Conservation (phyloP, 257 asterid species). For the Penstemon eatonii region DNA sequence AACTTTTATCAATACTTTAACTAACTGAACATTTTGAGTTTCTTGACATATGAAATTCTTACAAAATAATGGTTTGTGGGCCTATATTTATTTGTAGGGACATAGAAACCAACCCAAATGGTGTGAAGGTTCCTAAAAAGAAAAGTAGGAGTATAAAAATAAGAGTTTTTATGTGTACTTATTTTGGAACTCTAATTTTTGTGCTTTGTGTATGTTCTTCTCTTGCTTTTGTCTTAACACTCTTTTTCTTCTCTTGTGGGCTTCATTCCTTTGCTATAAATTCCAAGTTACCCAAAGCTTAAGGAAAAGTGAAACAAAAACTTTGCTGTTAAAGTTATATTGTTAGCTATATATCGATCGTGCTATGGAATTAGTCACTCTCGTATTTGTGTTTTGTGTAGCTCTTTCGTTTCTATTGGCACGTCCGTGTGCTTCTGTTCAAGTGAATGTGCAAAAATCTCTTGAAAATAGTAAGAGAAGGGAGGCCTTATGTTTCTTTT, state of each 20-base stretch:
- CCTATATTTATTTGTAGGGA: slow-evolving; percentile 38
- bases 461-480: slow-evolving; percentile 35
- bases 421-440: slow-evolving; percentile 35
- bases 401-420: slow-evolving; percentile 36
- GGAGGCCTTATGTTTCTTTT: not conserved
- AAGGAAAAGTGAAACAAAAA: slow-evolving; percentile 1
- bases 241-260: slow-evolving; percentile 4
- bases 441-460: slow-evolving; percentile 25
- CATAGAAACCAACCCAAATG: slow-evolving; percentile 41
- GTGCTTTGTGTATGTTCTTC: slow-evolving; percentile 69
- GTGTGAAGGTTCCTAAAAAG: slow-evolving; percentile 60
- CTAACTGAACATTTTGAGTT: slow-evolving; percentile 25
- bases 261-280: slow-evolving; percentile 40
- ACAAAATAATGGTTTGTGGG: slow-evolving; percentile 23
- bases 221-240: slow-evolving; percentile 23
- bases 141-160: slow-evolving; percentile 36
- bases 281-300: slow-evolving; percentile 27
- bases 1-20: slow-evolving; percentile 23
- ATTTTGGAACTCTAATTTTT: slow-evolving; percentile 63
- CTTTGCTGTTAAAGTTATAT: slow-evolving; percentile 1
- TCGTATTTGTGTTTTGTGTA: slow-evolving; percentile 31
- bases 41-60: slow-evolving; percentile 27
- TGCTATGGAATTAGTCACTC: slow-evolving; percentile 38
- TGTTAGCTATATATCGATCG: not conserved
- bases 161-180: slow-evolving; percentile 35